Base-by-base conservation (phyloP, 2,329 filamentous ascomycete genomes). In the Epichloe glyceriae region DNA sequence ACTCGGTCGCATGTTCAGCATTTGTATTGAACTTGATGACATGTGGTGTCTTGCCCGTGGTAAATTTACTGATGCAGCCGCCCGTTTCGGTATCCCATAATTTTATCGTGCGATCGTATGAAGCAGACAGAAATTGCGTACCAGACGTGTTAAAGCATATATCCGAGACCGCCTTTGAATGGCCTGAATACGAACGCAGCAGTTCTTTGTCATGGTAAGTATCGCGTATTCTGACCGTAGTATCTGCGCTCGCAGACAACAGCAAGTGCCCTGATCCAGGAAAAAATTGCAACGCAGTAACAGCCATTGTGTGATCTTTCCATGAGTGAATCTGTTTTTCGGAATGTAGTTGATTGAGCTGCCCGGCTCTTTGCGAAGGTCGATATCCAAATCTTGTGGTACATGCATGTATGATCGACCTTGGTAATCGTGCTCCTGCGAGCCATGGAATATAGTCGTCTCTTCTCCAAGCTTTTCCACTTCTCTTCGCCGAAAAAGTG, bases 81-180 rank as follows among this genome's bases (percentile, higher is more conserved):
- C 93, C 93, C 20, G 88, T 96, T 68, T 98, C 93, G 0, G 91
- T 96, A 61, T 98, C 93, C 93, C 93, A 98, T 33, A 98, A 76
- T 70, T 97, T 96, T 73, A 97, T 96, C 72, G 88, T 85, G 50
- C 91, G 85, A 66, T 98, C 93, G 67, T 94, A 98, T 15, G 88
- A 93, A 1, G 87, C 86, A 3, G 90, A 90, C 26, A 98, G 70
- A 73, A 98, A 98, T 50, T 86, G 86, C 11, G 80, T 86, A 49
- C 93, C 93, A 34, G 81, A 78, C 3, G 75, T 76, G 61, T 90
- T 89, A 78, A 97, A 97, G 59, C 85, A 85, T 43, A 93, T 80
- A 63, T 96, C 91, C 30, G 90, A 91, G 26, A 97, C 75, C 17
- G 88, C 85, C 68, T 96, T 97, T 35, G 78, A 83, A 66, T 98